Base-by-base conservation (phyloP, 2,329 filamentous ascomycete genomes). In the Ascochyta viciae-villosae region DNA sequence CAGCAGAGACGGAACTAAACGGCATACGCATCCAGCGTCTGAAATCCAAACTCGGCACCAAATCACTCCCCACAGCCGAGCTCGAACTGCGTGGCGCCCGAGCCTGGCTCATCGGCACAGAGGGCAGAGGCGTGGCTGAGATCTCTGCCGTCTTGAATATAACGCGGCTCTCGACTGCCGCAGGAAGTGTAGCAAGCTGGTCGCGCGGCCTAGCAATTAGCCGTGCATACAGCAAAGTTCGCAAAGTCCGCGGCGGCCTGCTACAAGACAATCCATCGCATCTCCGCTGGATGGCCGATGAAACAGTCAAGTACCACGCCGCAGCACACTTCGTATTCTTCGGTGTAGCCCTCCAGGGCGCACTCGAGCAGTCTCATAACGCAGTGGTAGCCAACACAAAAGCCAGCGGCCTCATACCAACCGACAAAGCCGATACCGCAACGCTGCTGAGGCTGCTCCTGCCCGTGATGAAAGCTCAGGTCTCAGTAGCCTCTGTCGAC, bases 31-130 rank as follows among this genome's bases (percentile, higher is more conserved):
- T 91, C 60, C 85, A 88, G 54, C 82, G 89, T 0, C 77, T 92
- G 15, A 92, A 92, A 76, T 84, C 85, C 71, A 92, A 92, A 67
- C 80, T 90, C 3, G 89, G 89, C 24, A 92, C 89, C 0, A 84
- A 84, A 42, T 81, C 86, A 0, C 77, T 92, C 0, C 89, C 89
- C 0, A 92, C 89, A 0, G 89, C 89, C 0, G 89, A 92, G 71
- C 81, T 92, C 0, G 87, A 88, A 57, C 79, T 78, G 34, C 67
- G 49, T 57, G 67, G 67, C 31, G 67, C 70, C 9, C 70, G 75
- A 31, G 76, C 64, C 71, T 48, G 87, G 80, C 79, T 91, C 6
- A 76, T 93, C 26, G 90, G 90, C 6, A 76, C 82, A 3, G 82
- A 89, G 59, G 89, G 89, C 1, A 76, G 83, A 37, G 90, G 89